Conservation (phyloP, 2,329 filamentous ascomycete species). For the Beauveria australis region DNA sequence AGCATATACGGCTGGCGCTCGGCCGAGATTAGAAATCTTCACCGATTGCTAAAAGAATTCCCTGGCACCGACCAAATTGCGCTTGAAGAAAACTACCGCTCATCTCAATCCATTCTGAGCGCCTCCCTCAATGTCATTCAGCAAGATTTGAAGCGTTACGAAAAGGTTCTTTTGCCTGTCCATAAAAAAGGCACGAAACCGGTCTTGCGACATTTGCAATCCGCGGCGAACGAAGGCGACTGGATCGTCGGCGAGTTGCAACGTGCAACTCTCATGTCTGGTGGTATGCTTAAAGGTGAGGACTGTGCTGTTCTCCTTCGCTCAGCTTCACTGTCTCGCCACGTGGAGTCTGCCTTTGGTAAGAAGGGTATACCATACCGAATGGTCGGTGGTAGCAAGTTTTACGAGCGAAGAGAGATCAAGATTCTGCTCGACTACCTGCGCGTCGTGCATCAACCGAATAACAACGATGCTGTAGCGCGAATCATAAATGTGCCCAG, state of each 20-base stretch:
- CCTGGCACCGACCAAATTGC: conserved; percentile 73
- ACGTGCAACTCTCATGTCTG: conserved; percentile 61
- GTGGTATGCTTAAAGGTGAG: conserved; percentile 60
- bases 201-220: conserved; percentile 67
- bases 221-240: conserved; percentile 63
- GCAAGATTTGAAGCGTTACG: conserved; percentile 73
- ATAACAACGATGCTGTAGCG: conserved; percentile 78
- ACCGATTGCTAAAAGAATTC: conserved; percentile 68
- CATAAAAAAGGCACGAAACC: conserved; percentile 73
- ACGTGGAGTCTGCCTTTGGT: conserved; percentile 77
- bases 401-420: conserved; percentile 87
- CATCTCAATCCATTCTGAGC: conserved; percentile 73
- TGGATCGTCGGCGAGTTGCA: conserved; percentile 86
- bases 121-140: conserved; percentile 81
- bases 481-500: conserved; percentile 79
- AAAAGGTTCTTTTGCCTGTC: conserved; percentile 71
- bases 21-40: conserved; percentile 83
- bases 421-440: conserved; percentile 84
- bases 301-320: conserved; percentile 86
- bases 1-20: conserved; percentile 96
- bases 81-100: conserved; percentile 90
- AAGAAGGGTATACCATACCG: conserved; percentile 77
- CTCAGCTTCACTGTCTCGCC: conserved; percentile 71
- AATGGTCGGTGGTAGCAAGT: conserved; percentile 85
- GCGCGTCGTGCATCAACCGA: conserved; percentile 72